A percentile compares a stretch with the other conserved stretches of the same genome.
phyloP scores from a whole-genome alignment of 1,284 basidiomycete species.

The Boletellus sp. region DNA sequence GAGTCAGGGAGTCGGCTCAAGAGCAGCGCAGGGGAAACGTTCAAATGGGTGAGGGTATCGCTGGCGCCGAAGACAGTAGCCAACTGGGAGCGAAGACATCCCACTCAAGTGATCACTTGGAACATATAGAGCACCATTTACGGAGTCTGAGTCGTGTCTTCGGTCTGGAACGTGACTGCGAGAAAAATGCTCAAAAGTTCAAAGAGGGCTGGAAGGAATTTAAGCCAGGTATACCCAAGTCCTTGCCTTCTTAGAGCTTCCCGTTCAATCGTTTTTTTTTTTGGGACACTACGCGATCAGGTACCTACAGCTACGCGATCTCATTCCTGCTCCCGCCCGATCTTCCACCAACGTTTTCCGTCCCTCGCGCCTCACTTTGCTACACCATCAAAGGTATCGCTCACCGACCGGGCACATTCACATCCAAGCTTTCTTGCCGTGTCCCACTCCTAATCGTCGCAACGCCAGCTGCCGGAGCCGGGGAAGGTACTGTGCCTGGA shows the following conservation, averaged over 20 bases:
- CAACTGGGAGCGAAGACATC: neutral
- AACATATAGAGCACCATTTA: constrained; percentile 15
- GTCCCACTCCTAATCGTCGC: constrained; percentile 80
- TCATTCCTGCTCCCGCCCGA: constrained; percentile 83
- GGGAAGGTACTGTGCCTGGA: constrained; percentile 55
- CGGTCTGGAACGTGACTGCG: constrained; percentile 19
- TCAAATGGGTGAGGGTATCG: constrained; percentile 11
- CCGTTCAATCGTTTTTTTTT: neutral
- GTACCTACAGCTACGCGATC: constrained; percentile 92
- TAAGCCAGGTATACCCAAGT: constrained; percentile 62
- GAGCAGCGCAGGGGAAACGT: neutral
- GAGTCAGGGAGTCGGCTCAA: constrained; percentile 8
- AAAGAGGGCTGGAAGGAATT: constrained; percentile 86
- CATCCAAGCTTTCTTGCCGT: constrained; percentile 68
- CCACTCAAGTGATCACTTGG: neutral
- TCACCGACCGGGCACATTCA: constrained; percentile 85
- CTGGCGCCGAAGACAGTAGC: neutral
- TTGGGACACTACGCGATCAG: constrained; percentile 36
- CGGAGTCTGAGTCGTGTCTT: constrained; percentile 24
- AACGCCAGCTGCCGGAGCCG: constrained; percentile 57
- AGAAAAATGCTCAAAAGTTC: constrained; percentile 16
- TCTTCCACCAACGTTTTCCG: constrained; percentile 79
- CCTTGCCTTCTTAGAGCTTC: neutral
- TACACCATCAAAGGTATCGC: constrained; percentile 85
- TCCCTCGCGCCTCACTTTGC: constrained; percentile 74